These are phyloP conservation scores for Ogataea methanolica DNA, from an alignment of 805 yeast genomes.

Conservation along the genomic window DNA sequence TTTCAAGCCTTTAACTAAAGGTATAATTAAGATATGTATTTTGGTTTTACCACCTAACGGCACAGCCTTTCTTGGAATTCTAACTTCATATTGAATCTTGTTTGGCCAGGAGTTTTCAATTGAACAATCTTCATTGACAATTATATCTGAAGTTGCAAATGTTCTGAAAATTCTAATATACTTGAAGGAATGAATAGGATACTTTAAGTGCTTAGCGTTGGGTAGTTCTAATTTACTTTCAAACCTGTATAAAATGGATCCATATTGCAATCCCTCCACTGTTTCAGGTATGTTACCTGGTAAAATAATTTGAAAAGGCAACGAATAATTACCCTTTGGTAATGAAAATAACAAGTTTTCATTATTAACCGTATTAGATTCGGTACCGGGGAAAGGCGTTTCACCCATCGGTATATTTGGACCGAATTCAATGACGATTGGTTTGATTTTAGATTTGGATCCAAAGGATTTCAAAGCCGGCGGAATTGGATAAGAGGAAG, in stretches of 20 bases:
- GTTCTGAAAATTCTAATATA: constrained; percentile 42
- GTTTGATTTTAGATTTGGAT: background rate
- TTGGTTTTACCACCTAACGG: constrained; percentile 44
- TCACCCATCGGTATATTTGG: constrained; percentile 17
- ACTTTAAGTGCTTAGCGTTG: constrained; percentile 13
- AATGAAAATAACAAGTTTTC: constrained; percentile 28
- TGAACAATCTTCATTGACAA: constrained; percentile 39
- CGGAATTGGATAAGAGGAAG: no score
- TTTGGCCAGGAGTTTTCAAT: constrained; percentile 50
- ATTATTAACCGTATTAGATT: constrained; percentile 2
- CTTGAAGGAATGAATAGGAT: constrained; percentile 19
- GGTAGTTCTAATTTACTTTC: constrained; percentile 19
- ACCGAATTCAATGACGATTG: constrained; percentile 2
- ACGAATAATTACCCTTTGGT: constrained; percentile 48
- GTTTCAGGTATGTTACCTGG: constrained; percentile 48
- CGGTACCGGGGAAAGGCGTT: constrained; percentile 31
- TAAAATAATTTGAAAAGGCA: constrained; percentile 41
- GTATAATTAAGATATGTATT: constrained; percentile 39
- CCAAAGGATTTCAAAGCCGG: no score
- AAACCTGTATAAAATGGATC: constrained; percentile 38
- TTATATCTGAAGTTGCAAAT: constrained; percentile 35
- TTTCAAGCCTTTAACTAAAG: constrained; percentile 41
- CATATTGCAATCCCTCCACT: constrained; percentile 44
- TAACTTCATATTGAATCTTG: constrained; percentile 46
- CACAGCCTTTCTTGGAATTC: constrained; percentile 38